Conservation (phyloP, 2,329 filamentous ascomycete genomes). For the Nigrograna mackinnonii region DNA sequence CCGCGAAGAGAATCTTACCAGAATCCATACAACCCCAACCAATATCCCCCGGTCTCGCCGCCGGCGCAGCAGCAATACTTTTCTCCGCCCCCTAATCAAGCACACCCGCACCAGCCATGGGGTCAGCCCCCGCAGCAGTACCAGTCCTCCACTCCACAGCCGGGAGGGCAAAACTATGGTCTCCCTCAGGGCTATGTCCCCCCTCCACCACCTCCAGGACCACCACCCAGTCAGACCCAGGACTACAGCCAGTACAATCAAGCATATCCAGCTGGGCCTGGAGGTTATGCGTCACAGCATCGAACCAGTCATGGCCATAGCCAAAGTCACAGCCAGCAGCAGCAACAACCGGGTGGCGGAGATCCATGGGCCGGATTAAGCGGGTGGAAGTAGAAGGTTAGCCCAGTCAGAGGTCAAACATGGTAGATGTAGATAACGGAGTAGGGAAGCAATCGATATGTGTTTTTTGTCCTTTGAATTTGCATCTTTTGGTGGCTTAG, state of each 20-base stretch:
- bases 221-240: slow-evolving; percentile 58
- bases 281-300: slow-evolving; percentile 59
- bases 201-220: slow-evolving; percentile 68
- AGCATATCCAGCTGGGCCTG: slow-evolving; percentile 52
- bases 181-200: slow-evolving; percentile 68
- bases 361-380: slow-evolving; percentile 75
- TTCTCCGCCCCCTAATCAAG: slow-evolving; percentile 48
- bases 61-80: slow-evolving; percentile 63
- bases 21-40: slow-evolving; percentile 48
- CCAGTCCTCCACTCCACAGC: slow-evolving; percentile 49
- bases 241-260: slow-evolving; percentile 51
- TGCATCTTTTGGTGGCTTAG: no score
- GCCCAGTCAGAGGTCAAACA: no score
- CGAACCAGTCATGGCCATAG: slow-evolving; percentile 38
- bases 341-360: slow-evolving; percentile 35
- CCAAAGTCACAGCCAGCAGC: slow-evolving; percentile 35
- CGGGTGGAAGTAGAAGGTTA: slow-evolving; percentile 61
- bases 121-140: slow-evolving; percentile 46
- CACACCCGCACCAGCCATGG: slow-evolving; percentile 56
- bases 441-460: no score
- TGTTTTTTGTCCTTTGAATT: no score
- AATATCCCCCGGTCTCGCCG: slow-evolving; percentile 51
- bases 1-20: slow-evolving; percentile 38
- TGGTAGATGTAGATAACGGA: no score
- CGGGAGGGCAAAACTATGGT: slow-evolving; percentile 39